phyloP scores from a whole-genome alignment of 345 rosid genomes.

The Eucalyptus virginea region DNA sequence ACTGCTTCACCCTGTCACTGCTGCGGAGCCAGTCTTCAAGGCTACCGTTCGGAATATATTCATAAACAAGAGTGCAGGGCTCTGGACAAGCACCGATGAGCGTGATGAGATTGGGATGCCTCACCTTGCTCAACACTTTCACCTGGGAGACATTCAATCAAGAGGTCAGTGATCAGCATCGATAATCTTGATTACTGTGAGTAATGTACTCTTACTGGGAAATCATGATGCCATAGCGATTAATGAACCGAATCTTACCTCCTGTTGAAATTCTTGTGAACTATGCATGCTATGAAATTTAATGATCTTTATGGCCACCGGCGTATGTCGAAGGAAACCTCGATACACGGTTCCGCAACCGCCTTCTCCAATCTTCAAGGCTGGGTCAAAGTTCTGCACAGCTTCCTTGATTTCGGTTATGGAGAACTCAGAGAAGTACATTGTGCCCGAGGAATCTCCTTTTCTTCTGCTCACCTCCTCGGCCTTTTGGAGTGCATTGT shows the following conservation, averaged over 20 bases:
- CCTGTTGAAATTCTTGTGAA: neutral
- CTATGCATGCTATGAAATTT: neutral
- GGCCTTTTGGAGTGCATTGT: neutral
- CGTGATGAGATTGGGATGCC: conserved; percentile 4
- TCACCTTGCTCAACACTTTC: neutral
- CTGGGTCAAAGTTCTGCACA: neutral
- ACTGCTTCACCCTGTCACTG: conserved; percentile 40
- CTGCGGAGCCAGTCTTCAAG: conserved; percentile 78
- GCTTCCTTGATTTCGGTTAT: neutral
- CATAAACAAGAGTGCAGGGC: conserved; percentile 23
- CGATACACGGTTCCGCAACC: neutral
- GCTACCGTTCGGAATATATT: conserved; percentile 51
- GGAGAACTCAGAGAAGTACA: neutral
- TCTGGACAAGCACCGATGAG: conserved; percentile 34
- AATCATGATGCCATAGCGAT: neutral
- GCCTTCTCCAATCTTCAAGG: neutral
- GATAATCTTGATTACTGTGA: neutral
- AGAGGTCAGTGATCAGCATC: neutral
- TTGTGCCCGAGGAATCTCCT: neutral
- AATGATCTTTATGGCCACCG: neutral
- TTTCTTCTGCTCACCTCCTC: neutral
- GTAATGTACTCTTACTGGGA: neutral
- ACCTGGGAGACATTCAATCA: neutral
- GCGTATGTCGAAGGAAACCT: neutral
- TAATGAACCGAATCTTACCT: neutral